Conservation (phyloP, 805 yeast genomes). For the Sungouiella blattae region DNA sequence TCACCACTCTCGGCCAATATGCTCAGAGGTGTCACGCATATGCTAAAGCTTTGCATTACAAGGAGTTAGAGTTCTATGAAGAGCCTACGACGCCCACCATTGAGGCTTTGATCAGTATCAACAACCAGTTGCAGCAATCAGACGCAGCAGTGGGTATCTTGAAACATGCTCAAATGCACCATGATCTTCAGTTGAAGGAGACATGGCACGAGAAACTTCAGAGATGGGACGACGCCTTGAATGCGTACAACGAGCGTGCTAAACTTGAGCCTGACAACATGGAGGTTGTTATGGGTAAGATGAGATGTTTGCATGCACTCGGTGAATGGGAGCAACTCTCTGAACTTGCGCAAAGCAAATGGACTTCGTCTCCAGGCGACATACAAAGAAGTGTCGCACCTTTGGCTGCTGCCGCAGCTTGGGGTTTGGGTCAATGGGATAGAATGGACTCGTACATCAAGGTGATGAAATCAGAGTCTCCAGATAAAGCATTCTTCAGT, state of each 20-base stretch:
- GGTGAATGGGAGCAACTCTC: slow-evolving; percentile 97
- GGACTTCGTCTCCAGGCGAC: slow-evolving; percentile 73
- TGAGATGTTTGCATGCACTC: slow-evolving; percentile 96
- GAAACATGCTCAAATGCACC: slow-evolving; percentile 89
- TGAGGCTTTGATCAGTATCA: slow-evolving; percentile 87
- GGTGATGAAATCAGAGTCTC: slow-evolving; percentile 88
- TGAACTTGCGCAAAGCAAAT: slow-evolving; percentile 78
- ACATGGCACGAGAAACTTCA: slow-evolving; percentile 97
- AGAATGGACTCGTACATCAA: slow-evolving; percentile 86
- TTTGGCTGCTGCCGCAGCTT: slow-evolving; percentile 96
- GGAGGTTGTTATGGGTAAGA: slow-evolving; percentile 94
- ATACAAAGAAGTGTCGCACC: slow-evolving; percentile 87
- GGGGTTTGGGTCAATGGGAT: slow-evolving; percentile 98
- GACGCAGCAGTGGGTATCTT: slow-evolving; percentile 98
- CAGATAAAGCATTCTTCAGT: slow-evolving; percentile 92
- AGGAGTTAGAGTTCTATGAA: slow-evolving; percentile 89
- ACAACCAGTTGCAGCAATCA: slow-evolving; percentile 90
- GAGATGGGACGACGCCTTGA: slow-evolving; percentile 96
- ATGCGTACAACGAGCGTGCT: slow-evolving; percentile 82
- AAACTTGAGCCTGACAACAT: slow-evolving; percentile 60
- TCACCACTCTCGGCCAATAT: slow-evolving; percentile 84
- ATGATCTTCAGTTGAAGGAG: slow-evolving; percentile 86
- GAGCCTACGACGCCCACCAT: slow-evolving; percentile 91
- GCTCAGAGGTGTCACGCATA: slow-evolving; percentile 96
- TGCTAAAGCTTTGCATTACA: slow-evolving; percentile 95